Evolutionary conservation across 805 yeast genomes (phyloP).

Genomic region (Blastobotrys robertii): DNA sequence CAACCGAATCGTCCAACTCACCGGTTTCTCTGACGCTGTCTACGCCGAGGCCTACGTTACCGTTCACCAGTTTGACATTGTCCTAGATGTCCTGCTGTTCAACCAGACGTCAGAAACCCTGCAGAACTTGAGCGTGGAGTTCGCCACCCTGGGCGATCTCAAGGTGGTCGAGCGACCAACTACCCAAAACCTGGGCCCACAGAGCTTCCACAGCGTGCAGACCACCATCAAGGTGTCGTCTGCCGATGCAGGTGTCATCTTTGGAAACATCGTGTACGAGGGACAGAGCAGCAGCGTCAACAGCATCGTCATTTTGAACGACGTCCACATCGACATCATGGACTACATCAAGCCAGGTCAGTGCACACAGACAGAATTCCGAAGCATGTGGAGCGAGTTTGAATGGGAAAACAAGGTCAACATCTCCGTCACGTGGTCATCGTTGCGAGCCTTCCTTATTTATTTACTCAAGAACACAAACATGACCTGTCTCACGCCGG

Average conservation of each 20-base stretch:
- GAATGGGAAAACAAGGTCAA: constrained; percentile 99
- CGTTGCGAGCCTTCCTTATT: constrained; percentile 71
- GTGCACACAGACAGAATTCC: constrained; percentile 80
- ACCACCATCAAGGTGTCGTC: constrained; percentile 89
- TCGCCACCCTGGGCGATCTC: constrained; percentile 92
- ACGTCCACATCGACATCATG: constrained; percentile 92
- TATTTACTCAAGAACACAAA: constrained; percentile 74
- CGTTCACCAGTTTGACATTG: constrained; percentile 95
- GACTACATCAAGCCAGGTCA: constrained; percentile 95
- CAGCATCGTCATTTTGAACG: constrained; percentile 84
- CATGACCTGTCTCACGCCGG: constrained; percentile 89
- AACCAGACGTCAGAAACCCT: constrained; percentile 85
- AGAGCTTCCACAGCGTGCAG: constrained; percentile 85
- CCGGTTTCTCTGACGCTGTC: constrained; percentile 98
- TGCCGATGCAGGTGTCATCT: constrained; percentile 96
- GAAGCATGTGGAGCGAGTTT: constrained; percentile 98
- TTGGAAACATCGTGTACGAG: constrained; percentile 94
- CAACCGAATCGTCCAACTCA: constrained; percentile 80
- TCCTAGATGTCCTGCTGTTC: constrained; percentile 83
- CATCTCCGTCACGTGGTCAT: constrained; percentile 40
- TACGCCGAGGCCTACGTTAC: constrained; percentile 95
- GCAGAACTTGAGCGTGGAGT: constrained; percentile 85
- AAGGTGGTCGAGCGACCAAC: constrained; percentile 89
- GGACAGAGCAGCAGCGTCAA: constrained; percentile 89
- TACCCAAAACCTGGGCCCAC: constrained; percentile 90